Evolutionary conservation across 176 grass and related monocot genomes (phyloP).

Genomic region (Alloteropsis semialata): DNA sequence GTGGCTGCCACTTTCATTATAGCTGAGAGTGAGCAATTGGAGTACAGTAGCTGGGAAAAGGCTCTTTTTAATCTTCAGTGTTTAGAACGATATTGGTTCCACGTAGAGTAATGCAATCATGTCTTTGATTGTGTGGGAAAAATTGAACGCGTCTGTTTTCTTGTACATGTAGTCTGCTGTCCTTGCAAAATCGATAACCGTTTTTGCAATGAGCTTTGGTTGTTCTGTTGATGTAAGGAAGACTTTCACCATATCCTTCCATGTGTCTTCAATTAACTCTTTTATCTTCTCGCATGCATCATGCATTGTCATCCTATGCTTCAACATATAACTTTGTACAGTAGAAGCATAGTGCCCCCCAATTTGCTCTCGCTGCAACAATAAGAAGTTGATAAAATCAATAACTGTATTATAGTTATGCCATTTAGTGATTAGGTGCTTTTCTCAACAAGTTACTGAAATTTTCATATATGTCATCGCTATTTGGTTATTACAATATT

Average conservation of each 20-base stretch:
- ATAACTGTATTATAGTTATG: background rate
- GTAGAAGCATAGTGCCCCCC: constrained; percentile 15
- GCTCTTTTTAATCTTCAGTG: background rate
- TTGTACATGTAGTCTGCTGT: constrained; percentile 22
- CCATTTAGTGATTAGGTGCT: background rate
- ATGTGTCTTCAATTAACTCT: constrained; percentile 21
- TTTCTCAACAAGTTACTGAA: background rate
- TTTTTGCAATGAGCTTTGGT: background rate
- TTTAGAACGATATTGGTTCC: background rate
- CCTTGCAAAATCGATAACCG: constrained; percentile 1
- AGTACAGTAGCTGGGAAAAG: background rate
- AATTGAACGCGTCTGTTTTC: constrained; percentile 1
- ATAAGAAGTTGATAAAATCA: background rate
- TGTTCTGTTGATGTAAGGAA: background rate
- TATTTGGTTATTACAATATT: background rate
- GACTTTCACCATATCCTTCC: constrained; percentile 29
- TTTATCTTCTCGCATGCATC: constrained; percentile 26
- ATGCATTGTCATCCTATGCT: constrained; percentile 9
- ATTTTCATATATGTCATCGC: background rate
- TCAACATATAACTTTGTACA: constrained; percentile 31
- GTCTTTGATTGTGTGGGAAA: constrained; percentile 16
- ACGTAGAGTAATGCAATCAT: background rate
- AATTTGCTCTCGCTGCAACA: constrained; percentile 29
- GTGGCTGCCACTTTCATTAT: background rate
- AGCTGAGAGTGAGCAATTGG: background rate